A percentile compares a stretch with the other conserved stretches of the same genome.
phyloP scores from a whole-genome alignment of 192 early-diverging fungal species.

The Entophlyctis luteolus region DNA sequence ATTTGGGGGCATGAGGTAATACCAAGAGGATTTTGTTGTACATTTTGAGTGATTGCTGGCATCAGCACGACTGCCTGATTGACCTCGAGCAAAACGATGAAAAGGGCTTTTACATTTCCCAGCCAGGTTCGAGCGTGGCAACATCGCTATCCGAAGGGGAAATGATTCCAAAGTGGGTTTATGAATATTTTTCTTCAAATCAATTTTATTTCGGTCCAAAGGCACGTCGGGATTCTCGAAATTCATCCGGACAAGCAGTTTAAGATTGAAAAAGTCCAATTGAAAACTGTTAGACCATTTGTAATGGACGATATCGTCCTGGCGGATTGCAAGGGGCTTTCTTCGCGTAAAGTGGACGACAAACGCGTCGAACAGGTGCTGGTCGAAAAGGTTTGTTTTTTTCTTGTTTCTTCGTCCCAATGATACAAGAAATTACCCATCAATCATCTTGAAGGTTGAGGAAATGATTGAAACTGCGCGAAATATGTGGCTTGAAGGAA shows the following conservation, averaged over 20 bases:
- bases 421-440: no score
- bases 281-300: conserved; percentile 85
- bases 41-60: not conserved
- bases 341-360: conserved; percentile 52
- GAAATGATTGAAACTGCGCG: conserved; percentile 66
- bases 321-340: conserved; percentile 32
- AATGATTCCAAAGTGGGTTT: conserved; percentile 62
- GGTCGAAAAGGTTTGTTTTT: conserved; percentile 40
- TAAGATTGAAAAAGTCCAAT: conserved; percentile 66
- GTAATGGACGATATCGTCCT: conserved; percentile 70
- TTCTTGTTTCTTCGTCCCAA: not conserved
- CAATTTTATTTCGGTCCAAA: conserved; percentile 4
- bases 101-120: conserved; percentile 72
- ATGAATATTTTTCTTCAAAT: conserved; percentile 32
- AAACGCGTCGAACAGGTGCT: conserved; percentile 53
- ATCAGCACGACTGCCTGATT: conserved; percentile 79
- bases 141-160: conserved; percentile 86
- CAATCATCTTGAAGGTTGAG: conserved; percentile 51
- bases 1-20: conserved; percentile 87
- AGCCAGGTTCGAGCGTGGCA: conserved; percentile 90
- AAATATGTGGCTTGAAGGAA: conserved; percentile 46
- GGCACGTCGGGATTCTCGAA: conserved; percentile 55
- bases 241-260: conserved; percentile 64
- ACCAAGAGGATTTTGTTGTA: not conserved
- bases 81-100: conserved; percentile 66